phyloP scores from a whole-genome alignment of 257 asterid genomes.

The Solanum bukasovii region DNA sequence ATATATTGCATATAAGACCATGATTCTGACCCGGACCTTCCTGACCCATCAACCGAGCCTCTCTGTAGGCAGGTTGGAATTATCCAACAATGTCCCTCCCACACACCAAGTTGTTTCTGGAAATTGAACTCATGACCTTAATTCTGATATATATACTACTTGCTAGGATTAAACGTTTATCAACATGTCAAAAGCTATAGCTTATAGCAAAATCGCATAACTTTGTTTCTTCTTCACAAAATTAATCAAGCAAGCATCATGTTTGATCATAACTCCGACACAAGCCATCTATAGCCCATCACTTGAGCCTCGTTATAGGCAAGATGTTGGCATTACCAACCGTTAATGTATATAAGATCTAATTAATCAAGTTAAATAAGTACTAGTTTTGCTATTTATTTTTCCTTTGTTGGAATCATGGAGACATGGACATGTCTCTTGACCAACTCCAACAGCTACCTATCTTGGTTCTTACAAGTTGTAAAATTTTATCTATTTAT shows the following conservation, averaged over 20 bases:
- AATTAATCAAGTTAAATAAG: background rate
- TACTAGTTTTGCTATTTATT: background rate
- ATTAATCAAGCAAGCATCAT: background rate
- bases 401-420: background rate
- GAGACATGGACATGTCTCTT: background rate
- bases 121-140: background rate
- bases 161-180: background rate
- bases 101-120: background rate
- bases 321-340: background rate
- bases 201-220: accelerated
- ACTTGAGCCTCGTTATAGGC: background rate
- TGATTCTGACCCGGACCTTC: background rate
- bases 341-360: background rate
- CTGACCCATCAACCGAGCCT: background rate
- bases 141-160: background rate
- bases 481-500: background rate
- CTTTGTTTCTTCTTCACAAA: background rate
- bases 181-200: background rate
- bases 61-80: background rate
- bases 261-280: background rate
- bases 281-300: background rate
- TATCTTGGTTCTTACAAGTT: background rate
- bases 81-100: background rate
- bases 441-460: background rate
- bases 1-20: background rate